Evolutionary conservation across 345 rosid genomes (phyloP), one percentile per base, ranked within the genome.

Genomic region (Eucalyptus regnans): DNA sequence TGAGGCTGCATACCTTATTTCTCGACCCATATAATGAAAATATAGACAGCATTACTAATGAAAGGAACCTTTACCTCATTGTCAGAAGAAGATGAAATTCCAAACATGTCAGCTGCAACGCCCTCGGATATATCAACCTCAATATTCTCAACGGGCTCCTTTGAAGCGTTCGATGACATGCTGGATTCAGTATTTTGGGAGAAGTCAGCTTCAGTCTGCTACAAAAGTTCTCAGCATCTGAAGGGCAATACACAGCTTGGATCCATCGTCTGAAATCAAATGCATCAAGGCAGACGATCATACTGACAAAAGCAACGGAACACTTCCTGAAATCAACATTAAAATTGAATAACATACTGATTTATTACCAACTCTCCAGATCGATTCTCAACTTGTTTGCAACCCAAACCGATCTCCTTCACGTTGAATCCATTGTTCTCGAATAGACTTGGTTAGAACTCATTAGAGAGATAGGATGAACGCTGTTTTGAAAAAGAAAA

Each of bases 361-460:
- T 96, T 96, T 98, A 97, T 96, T 88, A 97, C 94, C 87, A 96
- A 87, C 89, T 96, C 98, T 37, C 96, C 94, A 22, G 98, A 94
- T 64, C 98, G 94, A 89, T 96, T 97, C 93, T 97, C 98, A 88
- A 97, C 97, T 95, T 96, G 96, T 92, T 96, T 97, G 95, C 95
- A 95, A 90, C 95, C 95, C 89, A 96, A 89, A 90, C 90, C 95
- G 60, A 96, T 91, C 87, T 96, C 96, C 94, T 96, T 97, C 88
- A 93, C 95, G 56, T 92, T 91, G 89, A 96, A 95, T 88, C 98
- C 97, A 91, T 94, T 92, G 84, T 94, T 92, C 88, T 90, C 89
- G 91, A 96, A 95, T 91, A 93, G 90, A 83, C 89, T 91, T 88
- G 93, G 91, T 92, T 95, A 93, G 94, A 94, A 95, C 43, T 95